These are phyloP conservation scores for Moniliophthora roreri DNA, from an alignment of 1,284 basidiomycete genomes.

Conservation along the genomic window DNA sequence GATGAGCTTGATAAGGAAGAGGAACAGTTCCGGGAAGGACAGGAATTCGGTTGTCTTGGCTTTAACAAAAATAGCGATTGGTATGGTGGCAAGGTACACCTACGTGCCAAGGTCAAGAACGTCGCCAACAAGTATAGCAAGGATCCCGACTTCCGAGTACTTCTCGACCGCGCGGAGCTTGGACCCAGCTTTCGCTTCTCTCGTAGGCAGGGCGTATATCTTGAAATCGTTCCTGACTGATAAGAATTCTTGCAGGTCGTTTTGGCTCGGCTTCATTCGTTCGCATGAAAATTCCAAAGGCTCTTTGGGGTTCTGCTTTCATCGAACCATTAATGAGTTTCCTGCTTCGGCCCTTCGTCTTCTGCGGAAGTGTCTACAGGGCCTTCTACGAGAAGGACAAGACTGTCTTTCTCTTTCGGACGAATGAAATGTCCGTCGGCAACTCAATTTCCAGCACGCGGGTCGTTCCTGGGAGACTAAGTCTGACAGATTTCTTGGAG, in stretches of 20 bases:
- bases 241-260: constrained; percentile 17
- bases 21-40: constrained; percentile 20
- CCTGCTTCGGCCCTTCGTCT: constrained; percentile 37
- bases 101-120: constrained; percentile 31
- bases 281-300: constrained; percentile 35
- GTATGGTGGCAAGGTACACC: constrained; percentile 46
- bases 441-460: constrained; percentile 14
- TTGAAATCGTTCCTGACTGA: not conserved
- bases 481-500: constrained; percentile 25
- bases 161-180: constrained; percentile 38
- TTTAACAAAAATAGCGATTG: constrained; percentile 32
- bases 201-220: constrained; percentile 18
- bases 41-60: constrained; percentile 34
- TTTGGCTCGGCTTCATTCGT: constrained; percentile 46
- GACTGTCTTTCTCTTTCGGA: constrained; percentile 41
- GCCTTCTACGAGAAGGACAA: constrained; percentile 44
- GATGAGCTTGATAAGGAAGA: constrained; percentile 44
- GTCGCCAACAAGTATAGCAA: constrained; percentile 5
- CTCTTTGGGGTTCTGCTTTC: constrained; percentile 22
- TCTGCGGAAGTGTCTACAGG: constrained; percentile 42
- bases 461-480: constrained; percentile 18
- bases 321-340: constrained; percentile 28
- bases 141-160: constrained; percentile 27
- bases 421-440: constrained; percentile 34
- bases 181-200: constrained; percentile 42